A percentile compares a stretch with the other conserved stretches of the same genome.
Conservation (phyloP, 768 basidiomycete genomes). For the Amanita fuliginea region DNA sequence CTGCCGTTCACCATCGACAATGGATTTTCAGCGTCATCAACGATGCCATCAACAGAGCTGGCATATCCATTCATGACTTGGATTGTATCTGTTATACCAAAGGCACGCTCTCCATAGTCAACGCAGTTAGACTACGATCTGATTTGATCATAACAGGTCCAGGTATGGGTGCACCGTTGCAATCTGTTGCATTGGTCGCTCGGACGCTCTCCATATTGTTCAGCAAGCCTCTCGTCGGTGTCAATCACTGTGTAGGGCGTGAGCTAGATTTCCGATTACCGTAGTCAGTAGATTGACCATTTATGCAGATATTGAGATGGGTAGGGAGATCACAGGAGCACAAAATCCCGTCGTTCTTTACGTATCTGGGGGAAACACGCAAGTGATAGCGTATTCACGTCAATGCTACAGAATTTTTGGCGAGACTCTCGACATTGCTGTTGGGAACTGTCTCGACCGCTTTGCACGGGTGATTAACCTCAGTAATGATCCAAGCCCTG, state of each 20-base stretch:
- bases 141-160: slow-evolving; percentile 48
- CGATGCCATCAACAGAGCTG: slow-evolving; percentile 60
- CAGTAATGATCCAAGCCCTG: slow-evolving; percentile 92
- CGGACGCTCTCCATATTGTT: slow-evolving; percentile 82
- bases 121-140: background rate
- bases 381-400: slow-evolving; percentile 97
- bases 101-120: slow-evolving; percentile 28
- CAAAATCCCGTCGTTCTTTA: slow-evolving; percentile 95
- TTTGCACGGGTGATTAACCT: slow-evolving; percentile 93
- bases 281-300: background rate
- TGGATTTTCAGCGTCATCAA: slow-evolving; percentile 81
- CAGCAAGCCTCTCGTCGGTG: slow-evolving; percentile 86
- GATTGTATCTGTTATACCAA: slow-evolving; percentile 98
- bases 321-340: slow-evolving; percentile 87
- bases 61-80: slow-evolving; percentile 61
- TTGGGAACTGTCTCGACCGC: slow-evolving; percentile 95
- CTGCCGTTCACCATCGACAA: slow-evolving; percentile 90
- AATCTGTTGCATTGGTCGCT: slow-evolving; percentile 90
- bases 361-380: slow-evolving; percentile 97
- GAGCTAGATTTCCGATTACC: slow-evolving; percentile 19
- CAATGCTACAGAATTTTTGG: slow-evolving; percentile 98
- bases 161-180: slow-evolving; percentile 98
- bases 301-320: slow-evolving; percentile 91
- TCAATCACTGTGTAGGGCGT: slow-evolving; percentile 99
- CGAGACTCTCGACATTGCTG: slow-evolving; percentile 98